These are phyloP conservation scores for Cladosporium velox DNA, from an alignment of 2,329 filamentous ascomycete genomes.

Conservation along the genomic window DNA sequence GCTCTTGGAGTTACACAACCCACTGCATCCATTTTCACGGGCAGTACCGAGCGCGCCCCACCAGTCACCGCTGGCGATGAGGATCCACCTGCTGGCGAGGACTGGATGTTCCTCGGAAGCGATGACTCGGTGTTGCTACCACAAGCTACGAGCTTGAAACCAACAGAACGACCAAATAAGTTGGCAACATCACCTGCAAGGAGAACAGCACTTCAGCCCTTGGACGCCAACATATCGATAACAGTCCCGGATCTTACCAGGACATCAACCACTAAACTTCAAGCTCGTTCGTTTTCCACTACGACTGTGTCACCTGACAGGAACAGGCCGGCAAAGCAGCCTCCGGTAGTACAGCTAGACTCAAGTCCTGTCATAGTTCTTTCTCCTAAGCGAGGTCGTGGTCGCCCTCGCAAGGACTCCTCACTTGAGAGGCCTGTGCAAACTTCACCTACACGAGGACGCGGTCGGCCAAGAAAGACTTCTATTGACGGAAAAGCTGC, in stretches of 20 bases:
- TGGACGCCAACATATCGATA: slow-evolving; percentile 31
- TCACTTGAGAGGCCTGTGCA: not conserved
- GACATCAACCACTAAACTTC: not conserved
- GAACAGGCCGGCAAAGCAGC: not conserved
- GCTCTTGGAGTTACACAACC: not conserved
- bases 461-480: slow-evolving; percentile 25
- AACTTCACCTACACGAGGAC: slow-evolving; percentile 14
- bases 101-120: slow-evolving; percentile 21
- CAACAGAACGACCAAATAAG: too few relatives aligned
- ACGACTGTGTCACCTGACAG: not conserved
- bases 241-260: not conserved
- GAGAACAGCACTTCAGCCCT: slow-evolving; percentile 29
- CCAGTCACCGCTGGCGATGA: not conserved
- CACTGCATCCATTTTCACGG: not conserved
- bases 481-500: not conserved
- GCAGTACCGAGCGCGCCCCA: not conserved
- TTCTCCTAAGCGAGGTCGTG: slow-evolving; percentile 20
- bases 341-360: not conserved
- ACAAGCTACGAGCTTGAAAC: not conserved
- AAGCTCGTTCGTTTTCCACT: slow-evolving; percentile 2
- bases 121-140: slow-evolving; percentile 20
- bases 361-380: not conserved
- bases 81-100: not conserved
- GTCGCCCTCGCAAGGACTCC: slow-evolving; percentile 30
- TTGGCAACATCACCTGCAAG: not conserved